phyloP scores from a whole-genome alignment of 2,329 filamentous ascomycete species.

The Gaeumannomyces tritici region DNA sequence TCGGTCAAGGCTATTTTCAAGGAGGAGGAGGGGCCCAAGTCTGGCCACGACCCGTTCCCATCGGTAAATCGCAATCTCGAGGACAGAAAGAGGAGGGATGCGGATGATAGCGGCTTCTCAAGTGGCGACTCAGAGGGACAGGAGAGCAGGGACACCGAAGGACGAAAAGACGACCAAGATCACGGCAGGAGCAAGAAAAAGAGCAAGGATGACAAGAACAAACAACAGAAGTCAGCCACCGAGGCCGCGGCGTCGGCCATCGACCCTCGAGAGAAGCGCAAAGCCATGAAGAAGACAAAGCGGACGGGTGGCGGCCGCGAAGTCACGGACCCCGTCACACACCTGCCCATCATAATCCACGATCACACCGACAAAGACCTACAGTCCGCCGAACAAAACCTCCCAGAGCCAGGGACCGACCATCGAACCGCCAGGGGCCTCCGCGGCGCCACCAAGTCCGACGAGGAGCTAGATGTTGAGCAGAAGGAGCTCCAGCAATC shows the following conservation, averaged over 20 bases:
- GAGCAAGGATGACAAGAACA: constrained; percentile 10
- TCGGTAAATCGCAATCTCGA: constrained; percentile 22
- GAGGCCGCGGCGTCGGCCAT: constrained; percentile 25
- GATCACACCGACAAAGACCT: constrained; percentile 59
- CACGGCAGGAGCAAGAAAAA: background rate
- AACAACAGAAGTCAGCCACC: constrained; percentile 20
- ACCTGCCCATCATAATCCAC: constrained; percentile 58
- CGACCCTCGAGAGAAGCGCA: constrained; percentile 36
- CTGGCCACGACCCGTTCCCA: constrained; percentile 24
- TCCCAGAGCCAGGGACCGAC: constrained; percentile 22
- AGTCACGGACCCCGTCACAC: constrained; percentile 65
- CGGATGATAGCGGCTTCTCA: constrained; percentile 5
- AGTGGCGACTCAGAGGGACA: constrained; percentile 10
- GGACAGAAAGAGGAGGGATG: constrained; percentile 7
- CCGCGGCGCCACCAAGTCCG: constrained; percentile 26
- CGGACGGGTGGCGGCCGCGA: constrained; percentile 40
- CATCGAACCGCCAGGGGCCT: constrained; percentile 27
- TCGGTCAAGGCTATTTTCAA: constrained; percentile 26
- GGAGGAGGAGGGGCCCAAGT: constrained; percentile 18
- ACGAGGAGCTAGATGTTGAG: constrained; percentile 26
- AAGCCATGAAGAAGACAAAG: constrained; percentile 34
- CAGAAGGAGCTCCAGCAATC: constrained; percentile 23
- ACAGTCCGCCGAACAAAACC: constrained; percentile 24
- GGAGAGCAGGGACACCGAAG: background rate
- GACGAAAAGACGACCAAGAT: background rate